Conservation (phyloP, 441 rosid species). For the Bocquillonia castaneifolia region DNA sequence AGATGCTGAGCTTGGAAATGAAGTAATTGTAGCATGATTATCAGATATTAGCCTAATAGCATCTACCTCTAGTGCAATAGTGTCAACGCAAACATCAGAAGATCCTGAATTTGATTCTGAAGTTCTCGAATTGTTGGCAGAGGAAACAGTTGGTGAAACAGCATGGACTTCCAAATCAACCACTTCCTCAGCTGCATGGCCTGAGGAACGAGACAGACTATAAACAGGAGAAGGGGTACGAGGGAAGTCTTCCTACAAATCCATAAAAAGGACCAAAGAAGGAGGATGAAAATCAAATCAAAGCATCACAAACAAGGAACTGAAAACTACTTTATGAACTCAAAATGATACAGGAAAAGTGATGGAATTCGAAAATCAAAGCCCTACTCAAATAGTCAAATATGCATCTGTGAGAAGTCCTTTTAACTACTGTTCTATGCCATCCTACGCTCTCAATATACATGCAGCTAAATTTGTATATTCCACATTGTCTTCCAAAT, state of each 20-base stretch:
- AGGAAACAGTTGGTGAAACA: conserved; percentile 43
- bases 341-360: background rate
- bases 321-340: background rate
- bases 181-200: conserved; percentile 55
- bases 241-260: conserved; percentile 56
- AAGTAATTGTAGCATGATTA: conserved; percentile 34
- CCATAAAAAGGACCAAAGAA: conserved; percentile 14
- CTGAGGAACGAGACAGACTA: conserved; percentile 66
- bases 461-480: background rate
- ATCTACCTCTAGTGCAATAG: conserved; percentile 34
- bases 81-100: conserved; percentile 36
- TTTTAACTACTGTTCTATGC: background rate
- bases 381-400: background rate
- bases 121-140: conserved; percentile 43
- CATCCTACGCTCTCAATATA: background rate
- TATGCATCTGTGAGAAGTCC: background rate
- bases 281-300: background rate
- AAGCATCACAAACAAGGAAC: background rate
- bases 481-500: background rate
- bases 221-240: conserved; percentile 80
- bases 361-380: background rate
- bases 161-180: conserved; percentile 45
- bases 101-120: conserved; percentile 44
- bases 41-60: conserved; percentile 40
- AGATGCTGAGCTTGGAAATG: conserved; percentile 35